A percentile compares a stretch with the other conserved stretches of the same genome.
Conservation (phyloP, 164 flowering plant genomes). For the Umbilicus rupestris region DNA sequence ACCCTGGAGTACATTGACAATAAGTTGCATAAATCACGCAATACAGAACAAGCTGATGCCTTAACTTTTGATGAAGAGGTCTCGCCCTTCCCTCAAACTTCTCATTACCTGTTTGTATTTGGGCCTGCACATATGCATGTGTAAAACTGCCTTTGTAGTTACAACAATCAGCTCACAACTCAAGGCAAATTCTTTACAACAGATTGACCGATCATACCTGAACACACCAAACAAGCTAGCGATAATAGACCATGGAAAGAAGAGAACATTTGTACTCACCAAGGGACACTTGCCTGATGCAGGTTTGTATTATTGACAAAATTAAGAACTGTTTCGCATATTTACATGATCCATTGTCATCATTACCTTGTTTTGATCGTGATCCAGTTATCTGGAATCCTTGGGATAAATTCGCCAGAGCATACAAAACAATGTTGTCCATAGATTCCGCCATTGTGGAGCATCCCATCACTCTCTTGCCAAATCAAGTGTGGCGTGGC, state of each 20-base stretch:
- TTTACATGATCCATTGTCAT: neutral
- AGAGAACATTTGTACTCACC: conserved; percentile 58
- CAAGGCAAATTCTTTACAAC: neutral
- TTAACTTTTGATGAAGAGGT: conserved; percentile 85
- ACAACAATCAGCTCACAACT: neutral
- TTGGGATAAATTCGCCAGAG: conserved; percentile 73
- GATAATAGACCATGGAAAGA: conserved; percentile 81
- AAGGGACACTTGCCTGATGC: conserved; percentile 71
- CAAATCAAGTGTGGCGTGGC: conserved; percentile 61
- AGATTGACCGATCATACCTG: conserved; percentile 66
- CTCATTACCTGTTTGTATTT: neutral
- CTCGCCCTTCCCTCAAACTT: conserved; percentile 4
- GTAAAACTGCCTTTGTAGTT: neutral
- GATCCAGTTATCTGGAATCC: conserved; percentile 82
- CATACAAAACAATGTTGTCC: conserved; percentile 55
- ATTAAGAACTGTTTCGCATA: neutral
- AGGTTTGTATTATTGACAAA: conserved; percentile 24
- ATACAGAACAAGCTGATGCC: conserved; percentile 85
- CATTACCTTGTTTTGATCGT: neutral
- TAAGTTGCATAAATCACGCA: conserved; percentile 38
- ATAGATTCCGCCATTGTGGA: conserved; percentile 58
- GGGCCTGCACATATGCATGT: neutral
- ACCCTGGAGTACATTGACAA: conserved; percentile 77
- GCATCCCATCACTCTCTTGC: conserved; percentile 40
- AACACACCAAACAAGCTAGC: conserved; percentile 70